Percentiles rank a stretch among this genome's conserved stretches.
These are phyloP conservation scores for Musa balbisiana DNA, from an alignment of 202 grass and related monocot species.

Conservation along the genomic window DNA sequence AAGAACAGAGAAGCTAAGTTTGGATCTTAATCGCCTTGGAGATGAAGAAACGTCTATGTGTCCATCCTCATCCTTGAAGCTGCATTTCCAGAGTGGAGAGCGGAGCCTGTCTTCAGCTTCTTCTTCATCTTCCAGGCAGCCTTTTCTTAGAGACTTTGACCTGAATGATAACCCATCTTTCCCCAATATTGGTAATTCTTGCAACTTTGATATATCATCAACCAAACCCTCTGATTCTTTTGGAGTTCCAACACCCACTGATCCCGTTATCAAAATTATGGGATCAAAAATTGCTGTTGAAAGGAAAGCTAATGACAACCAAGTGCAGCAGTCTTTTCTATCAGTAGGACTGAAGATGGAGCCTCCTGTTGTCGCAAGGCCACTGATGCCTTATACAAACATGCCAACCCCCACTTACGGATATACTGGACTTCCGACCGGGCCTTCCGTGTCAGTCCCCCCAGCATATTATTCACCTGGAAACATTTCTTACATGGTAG, in stretches of 20 bases:
- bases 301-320: slow-evolving; percentile 32
- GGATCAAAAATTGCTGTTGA: slow-evolving; percentile 41
- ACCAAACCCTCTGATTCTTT: slow-evolving; percentile 25
- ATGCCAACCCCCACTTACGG: slow-evolving; percentile 19
- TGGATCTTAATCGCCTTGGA: slow-evolving; percentile 56
- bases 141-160: slow-evolving; percentile 57
- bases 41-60: slow-evolving; percentile 33
- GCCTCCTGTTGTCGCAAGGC: slow-evolving; percentile 22
- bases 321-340: slow-evolving; percentile 35
- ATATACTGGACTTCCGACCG: slow-evolving; percentile 26
- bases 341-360: slow-evolving; percentile 26
- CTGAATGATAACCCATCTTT: slow-evolving; percentile 56
- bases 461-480: slow-evolving; percentile 37
- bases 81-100: slow-evolving; percentile 25
- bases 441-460: slow-evolving; percentile 23
- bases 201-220: slow-evolving; percentile 22
- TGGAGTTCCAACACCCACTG: slow-evolving; percentile 1
- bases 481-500: slow-evolving; percentile 36
- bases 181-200: slow-evolving; percentile 22
- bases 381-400: slow-evolving; percentile 22
- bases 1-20: slow-evolving; percentile 20
- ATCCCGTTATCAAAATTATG: slow-evolving; percentile 48
- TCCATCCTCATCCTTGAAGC: slow-evolving; percentile 29
- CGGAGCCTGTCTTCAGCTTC: slow-evolving; percentile 37
- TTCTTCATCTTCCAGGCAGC: slow-evolving; percentile 41